These are phyloP conservation scores for Syzygium syzygioides DNA, from an alignment of 441 rosid genomes.

Conservation along the genomic window DNA sequence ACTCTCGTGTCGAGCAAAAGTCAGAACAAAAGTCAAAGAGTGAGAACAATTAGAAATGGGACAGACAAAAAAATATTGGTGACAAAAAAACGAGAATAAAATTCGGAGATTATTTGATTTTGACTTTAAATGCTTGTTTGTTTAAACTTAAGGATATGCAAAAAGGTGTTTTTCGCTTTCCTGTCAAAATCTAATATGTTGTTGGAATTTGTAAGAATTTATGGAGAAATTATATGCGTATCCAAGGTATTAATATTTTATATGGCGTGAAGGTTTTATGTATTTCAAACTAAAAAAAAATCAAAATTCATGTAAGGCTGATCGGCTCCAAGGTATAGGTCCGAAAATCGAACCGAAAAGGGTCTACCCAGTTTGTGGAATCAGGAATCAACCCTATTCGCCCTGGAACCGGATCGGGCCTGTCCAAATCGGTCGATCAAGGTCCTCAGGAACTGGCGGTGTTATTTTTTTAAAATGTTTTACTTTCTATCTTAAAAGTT, in stretches of 20 bases:
- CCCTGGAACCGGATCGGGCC: accelerated
- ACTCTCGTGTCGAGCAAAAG: too few species aligned
- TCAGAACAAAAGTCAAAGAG: too few species aligned
- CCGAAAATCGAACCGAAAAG: accelerated
- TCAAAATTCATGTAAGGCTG: not conserved
- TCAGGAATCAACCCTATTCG: not conserved
- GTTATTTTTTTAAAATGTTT: not conserved
- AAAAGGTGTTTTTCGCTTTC: not conserved
- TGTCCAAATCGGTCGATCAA: accelerated
- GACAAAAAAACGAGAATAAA: not conserved
- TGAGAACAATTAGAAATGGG: too few species aligned
- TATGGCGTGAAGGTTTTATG: accelerated
- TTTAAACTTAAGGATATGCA: not conserved
- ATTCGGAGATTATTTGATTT: not conserved
- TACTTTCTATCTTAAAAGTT: not conserved
- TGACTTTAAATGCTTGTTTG: not conserved
- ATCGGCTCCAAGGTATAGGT: not conserved
- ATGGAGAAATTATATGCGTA: not conserved
- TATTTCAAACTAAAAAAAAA: not conserved
- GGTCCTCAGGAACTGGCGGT: accelerated
- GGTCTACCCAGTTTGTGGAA: not conserved
- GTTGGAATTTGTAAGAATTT: not conserved
- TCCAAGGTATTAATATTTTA: not conserved
- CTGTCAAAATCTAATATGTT: not conserved
- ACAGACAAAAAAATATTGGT: too few species aligned